These are phyloP conservation scores for Isatis tinctoria DNA, from an alignment of 345 rosid species.

Conservation along the genomic window DNA sequence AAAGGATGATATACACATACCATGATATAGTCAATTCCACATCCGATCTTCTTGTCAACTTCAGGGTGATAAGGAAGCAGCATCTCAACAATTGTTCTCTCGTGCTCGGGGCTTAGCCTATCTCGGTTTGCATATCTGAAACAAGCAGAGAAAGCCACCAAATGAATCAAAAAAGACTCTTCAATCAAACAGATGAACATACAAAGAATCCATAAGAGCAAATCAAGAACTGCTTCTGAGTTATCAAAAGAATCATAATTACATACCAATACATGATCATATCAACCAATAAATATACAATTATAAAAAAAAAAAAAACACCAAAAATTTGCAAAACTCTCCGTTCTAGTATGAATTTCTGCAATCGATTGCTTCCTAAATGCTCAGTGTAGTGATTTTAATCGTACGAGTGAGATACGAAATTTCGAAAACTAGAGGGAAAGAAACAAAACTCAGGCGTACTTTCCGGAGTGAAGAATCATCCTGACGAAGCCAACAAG, in stretches of 20 bases:
- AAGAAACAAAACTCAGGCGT: background rate
- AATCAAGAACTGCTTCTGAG: too few species aligned
- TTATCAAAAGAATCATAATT: too few species aligned
- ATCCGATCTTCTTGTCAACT: conserved; percentile 70
- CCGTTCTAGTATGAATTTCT: too few species aligned
- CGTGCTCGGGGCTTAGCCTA: conserved; percentile 72
- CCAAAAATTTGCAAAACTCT: too few species aligned
- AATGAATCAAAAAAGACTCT: background rate
- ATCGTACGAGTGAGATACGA: background rate
- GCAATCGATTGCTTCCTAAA: background rate
- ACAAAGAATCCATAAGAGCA: too few species aligned
- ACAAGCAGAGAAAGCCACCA: conserved; percentile 3
- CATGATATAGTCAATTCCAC: conserved; percentile 77
- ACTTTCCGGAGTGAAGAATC: conserved; percentile 90
- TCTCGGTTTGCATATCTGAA: conserved; percentile 73
- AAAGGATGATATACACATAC: conserved; percentile 39
- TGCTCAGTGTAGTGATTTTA: too few species aligned
- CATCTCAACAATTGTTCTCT: conserved; percentile 60
- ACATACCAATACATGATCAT: too few species aligned
- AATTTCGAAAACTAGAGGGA: background rate
- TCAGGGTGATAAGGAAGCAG: conserved; percentile 89
- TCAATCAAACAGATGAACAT: background rate
- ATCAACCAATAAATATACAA: too few species aligned
- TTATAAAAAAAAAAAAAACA: too few species aligned
- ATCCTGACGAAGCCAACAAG: conserved; percentile 86